Percentiles rank a stretch among this genome's conserved stretches.
Conservation (phyloP, 108 stramenopile species). For the Cyclotella baltica region DNA sequence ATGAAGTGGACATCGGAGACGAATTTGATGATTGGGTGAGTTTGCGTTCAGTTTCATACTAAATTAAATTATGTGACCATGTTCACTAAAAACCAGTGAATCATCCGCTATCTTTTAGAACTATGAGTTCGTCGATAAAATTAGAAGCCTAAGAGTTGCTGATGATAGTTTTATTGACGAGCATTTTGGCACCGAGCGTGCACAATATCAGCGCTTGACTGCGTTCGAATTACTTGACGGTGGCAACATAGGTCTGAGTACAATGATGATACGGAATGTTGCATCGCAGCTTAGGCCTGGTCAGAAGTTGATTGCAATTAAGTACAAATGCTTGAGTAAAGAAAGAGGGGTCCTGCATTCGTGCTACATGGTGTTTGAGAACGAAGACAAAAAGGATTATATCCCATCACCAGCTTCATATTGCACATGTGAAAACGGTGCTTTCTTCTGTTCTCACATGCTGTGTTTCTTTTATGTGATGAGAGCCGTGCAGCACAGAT, state of each 20-base stretch:
- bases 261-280: slow-evolving; percentile 6
- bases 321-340: slow-evolving; percentile 4
- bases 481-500: background rate
- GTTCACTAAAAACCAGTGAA: no score
- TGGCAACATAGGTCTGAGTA: slow-evolving; percentile 2
- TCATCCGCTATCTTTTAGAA: slow-evolving; percentile 1
- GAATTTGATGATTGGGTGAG: slow-evolving; percentile 16
- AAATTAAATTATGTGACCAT: no score
- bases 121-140: background rate
- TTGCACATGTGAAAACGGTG: slow-evolving; percentile 8
- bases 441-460: slow-evolving; percentile 12
- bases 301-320: background rate
- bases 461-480: background rate
- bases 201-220: slow-evolving; percentile 10
- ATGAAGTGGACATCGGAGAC: slow-evolving; percentile 2
- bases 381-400: background rate
- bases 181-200: slow-evolving; percentile 15
- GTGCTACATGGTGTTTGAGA: slow-evolving; percentile 10
- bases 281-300: slow-evolving; percentile 1
- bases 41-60: no score
- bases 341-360: background rate
- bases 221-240: slow-evolving; percentile 5
- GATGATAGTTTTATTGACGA: slow-evolving; percentile 14
- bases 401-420: slow-evolving; percentile 4
- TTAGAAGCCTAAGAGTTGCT: background rate